Evolutionary conservation across 2,329 filamentous ascomycete genomes (phyloP), one percentile per base, ranked within the genome.

Genomic region (Rachicladosporium sp.): DNA sequence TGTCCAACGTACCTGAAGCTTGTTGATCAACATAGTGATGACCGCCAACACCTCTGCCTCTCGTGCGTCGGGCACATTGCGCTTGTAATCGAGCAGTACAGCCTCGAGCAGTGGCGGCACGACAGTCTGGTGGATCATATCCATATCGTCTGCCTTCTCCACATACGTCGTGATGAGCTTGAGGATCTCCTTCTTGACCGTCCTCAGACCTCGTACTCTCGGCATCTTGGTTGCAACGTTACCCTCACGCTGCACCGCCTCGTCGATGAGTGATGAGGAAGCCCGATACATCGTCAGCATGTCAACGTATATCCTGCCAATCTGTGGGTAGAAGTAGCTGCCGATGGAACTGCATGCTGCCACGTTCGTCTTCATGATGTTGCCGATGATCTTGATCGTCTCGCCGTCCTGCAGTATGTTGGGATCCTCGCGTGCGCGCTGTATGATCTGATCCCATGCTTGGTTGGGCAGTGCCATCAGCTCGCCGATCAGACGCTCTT

Each of bases 321-420:
- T 94, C 60, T 98, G 91, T 9, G 91, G 89, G 57, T 94, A 95
- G 63, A 98, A 98, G 65, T 96, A 98, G 38, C 85, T 79, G 29
- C 93, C 91, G 43, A 98, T 91, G 1, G 91, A 96, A 29, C 84
- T 85, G 62, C 91, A 98, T 29, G 91, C 91, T n/a, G 93, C 89
- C 4, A 98, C 91, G 54, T 98, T 98, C 1, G 91, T 98, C 74
- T 98, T 98, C 91, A 98, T 98, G 59, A 98, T 95, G 65, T 98
- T 98, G 50, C 91, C 91, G 46, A 98, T 88, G 50, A 98, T 80
- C 69, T 98, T 98, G 68, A 98, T 96, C 1, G 88, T 93, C 51
- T 98, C 88, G 8, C 87, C 71, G 55, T 96, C 87, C 60, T 96
- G 86, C 9, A 98, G 71, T 50, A 91, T 87, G 15, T 78, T 73